Evolutionary conservation across 2,329 filamentous ascomycete genomes (phyloP).

Genomic region (Tolypocladium cylindrosporum): DNA sequence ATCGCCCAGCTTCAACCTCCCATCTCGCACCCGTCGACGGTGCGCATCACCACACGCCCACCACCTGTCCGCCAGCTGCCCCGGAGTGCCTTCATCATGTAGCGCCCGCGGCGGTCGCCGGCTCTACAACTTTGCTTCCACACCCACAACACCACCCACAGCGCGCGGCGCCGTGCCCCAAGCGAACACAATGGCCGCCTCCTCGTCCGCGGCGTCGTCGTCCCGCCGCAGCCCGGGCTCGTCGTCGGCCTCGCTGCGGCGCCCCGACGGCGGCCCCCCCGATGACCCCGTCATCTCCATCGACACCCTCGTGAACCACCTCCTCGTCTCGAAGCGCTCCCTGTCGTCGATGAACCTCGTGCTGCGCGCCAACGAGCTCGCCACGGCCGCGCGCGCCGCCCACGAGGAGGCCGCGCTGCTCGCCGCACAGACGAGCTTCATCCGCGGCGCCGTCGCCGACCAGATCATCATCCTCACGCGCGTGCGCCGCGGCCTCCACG

Average conservation of each 20-base stretch:
- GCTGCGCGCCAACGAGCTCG: conserved; percentile 77
- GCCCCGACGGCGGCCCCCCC: conserved; percentile 13
- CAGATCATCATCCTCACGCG: conserved; percentile 42
- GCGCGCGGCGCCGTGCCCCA: background rate
- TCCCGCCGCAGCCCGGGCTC: conserved; percentile 26
- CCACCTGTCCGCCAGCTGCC: background rate
- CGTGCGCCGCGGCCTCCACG: conserved; percentile 40
- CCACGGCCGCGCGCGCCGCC: conserved; percentile 62
- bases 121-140: background rate
- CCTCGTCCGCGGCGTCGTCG: conserved; percentile 21
- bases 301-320: conserved; percentile 72
- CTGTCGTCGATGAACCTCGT: conserved; percentile 76
- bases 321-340: conserved; percentile 79
- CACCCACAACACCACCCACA: background rate
- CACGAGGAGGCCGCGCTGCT: conserved; percentile 73
- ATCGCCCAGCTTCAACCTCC: background rate
- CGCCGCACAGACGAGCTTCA: conserved; percentile 57
- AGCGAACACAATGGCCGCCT: conserved; percentile 18
- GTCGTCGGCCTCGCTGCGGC: conserved; percentile 23
- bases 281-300: conserved; percentile 30
- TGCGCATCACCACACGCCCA: background rate
- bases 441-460: conserved; percentile 50
- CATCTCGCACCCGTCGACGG: background rate
- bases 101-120: background rate
- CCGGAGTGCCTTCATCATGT: conserved; percentile 1